Base-by-base conservation (phyloP, 2,329 filamentous ascomycete genomes). In the Metarhizium rileyi region DNA sequence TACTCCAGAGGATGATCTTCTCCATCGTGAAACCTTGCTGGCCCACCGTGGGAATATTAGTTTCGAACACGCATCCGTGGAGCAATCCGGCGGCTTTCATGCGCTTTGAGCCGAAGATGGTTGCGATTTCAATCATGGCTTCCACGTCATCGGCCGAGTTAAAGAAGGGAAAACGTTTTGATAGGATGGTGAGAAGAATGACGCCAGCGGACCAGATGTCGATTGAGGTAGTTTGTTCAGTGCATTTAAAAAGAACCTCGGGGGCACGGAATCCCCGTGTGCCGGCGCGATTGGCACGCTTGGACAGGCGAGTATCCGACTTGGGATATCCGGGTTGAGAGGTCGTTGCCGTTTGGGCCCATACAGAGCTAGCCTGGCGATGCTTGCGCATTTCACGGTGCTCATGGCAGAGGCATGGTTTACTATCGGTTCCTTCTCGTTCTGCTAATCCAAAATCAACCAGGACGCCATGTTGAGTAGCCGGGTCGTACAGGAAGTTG, bases 391-490 rank as follows among this genome's bases (percentile, higher is more conserved):
- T 76, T 20, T 77, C 70, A 16, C 74, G 65, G 12, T 76, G 67
- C 52, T 90, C 80, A 53, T 84, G 82, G 67, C 91, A 97, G n/a
- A 87, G 71, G 63, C 91, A 97, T 2, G 83, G 83, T 61, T 87
- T 86, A 63, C 75, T 79, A 47, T 94, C 89, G 23, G 81, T 82
- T 22, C 87, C 84, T 62, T 88, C 82, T 46, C 83, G 76, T 70
- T 98, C 93, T 33, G 93, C 93, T 16, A 98, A 78, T n/a, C 93
- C 93, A 70, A 98, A 98, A 63, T 98, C 93, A n/a, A 98, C 93
- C 1, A 98, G 78, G 2, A 98, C 91, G 38, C 93, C 93, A 49
- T 87, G 83, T 59, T 84, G 81, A 41, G 83, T 81, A 10, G 81
- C 72, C 0, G 88, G 87, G 56, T 95, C 89, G 69, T 97, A 97